These are phyloP conservation scores for Rusavskia elegans DNA, from an alignment of 495 filamentous ascomycete species.

Conservation along the genomic window DNA sequence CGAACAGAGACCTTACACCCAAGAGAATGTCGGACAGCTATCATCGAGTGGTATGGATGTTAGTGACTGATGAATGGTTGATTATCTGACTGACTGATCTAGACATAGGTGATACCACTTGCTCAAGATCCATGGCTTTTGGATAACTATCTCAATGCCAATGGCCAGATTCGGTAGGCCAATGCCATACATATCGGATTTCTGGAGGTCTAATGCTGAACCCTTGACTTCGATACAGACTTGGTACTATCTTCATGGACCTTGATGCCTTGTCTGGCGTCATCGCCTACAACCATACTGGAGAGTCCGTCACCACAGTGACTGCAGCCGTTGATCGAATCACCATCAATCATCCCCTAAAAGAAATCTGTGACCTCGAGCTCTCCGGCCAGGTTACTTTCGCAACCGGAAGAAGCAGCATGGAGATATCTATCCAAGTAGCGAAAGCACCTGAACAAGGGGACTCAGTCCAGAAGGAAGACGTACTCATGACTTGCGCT, in stretches of 20 bases:
- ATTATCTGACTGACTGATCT: conserved; percentile 5
- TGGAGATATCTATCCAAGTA: conserved; percentile 67
- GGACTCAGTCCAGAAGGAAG: conserved; percentile 41
- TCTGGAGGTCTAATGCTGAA: neutral
- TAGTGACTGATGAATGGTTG: neutral
- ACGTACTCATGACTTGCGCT: conserved; percentile 61
- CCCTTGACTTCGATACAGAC: conserved; percentile 15
- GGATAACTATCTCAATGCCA: conserved; percentile 52
- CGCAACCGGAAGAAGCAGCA: conserved; percentile 62
- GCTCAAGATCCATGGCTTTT: conserved; percentile 55
- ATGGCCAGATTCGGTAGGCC: conserved; percentile 42
- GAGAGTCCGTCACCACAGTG: conserved; percentile 58
- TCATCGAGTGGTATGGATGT: conserved; percentile 34
- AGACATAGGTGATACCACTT: conserved; percentile 41
- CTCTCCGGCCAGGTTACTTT: conserved; percentile 69
- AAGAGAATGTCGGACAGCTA: conserved; percentile 53
- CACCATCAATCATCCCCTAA: conserved; percentile 55
- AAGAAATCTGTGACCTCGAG: conserved; percentile 67
- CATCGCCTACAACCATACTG: conserved; percentile 71
- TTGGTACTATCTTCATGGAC: conserved; percentile 67
- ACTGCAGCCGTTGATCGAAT: conserved; percentile 73
- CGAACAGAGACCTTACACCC: conserved; percentile 35
- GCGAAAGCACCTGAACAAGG: conserved; percentile 43
- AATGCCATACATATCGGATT: neutral
- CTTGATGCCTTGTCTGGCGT: conserved; percentile 69